Base-by-base conservation (phyloP, 345 rosid genomes). In the Aquilaria malaccensis region DNA sequence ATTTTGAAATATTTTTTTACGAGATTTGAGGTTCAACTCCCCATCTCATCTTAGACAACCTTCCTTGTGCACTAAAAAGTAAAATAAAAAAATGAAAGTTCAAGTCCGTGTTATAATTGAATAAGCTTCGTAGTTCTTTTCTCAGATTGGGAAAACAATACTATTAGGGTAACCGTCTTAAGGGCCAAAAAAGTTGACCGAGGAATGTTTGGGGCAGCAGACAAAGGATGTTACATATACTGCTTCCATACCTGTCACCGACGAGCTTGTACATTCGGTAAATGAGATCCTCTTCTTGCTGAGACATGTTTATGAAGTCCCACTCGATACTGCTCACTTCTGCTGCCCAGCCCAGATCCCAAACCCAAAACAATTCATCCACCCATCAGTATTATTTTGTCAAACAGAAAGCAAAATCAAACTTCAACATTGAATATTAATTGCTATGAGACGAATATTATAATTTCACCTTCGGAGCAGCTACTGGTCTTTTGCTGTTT, bases 301-400 rank as follows among this genome's bases (percentile, higher is more conserved):
- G 91, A 2, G 87, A 71, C 98, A 93, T 89, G 71, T 75, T 87
- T 58, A 93, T 87, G 67, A 83, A 80, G 62, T 84, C 88, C 98
- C 98, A 93, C 53, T 84, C 97, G 47, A 81, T 83, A 59, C 97
- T 93, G 86, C 97, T 87, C 60, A 87, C 98, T 77, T 93, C 98
- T 93, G 78, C 56, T 29, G 67, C 13, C 31, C 22, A 41, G 52
- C 32, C 65, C 9, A 63, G 50, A 11, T 2, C n/a, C 7, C 52
- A 48, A 13, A 63, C 6, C 32, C 55, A 29, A 63, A 29, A 30
- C 41, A 0, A 50, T 12, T 22, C 14, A 12, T 13, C n/a, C 22
- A 22, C 22, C 22, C 22, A 22, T 22, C 22, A 22, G 22, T 22
- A 22, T 22, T 22, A 22, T 22, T 22, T 22, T 22, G 22, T 22